Conservation (phyloP, 192 early-diverging fungal genomes). For the Dimargaris xerosporica region DNA sequence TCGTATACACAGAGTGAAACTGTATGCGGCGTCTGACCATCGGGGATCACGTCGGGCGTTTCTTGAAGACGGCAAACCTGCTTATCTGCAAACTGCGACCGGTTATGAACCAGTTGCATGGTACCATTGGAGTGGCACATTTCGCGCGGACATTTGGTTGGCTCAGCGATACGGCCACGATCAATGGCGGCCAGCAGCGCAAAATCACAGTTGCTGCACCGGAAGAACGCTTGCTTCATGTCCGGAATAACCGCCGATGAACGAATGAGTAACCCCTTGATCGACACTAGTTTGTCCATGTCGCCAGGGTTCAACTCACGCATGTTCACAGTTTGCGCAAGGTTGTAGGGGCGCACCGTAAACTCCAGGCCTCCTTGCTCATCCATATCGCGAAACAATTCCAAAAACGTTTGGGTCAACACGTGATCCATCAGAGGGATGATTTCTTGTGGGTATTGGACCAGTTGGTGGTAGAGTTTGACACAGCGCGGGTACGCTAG, state of each 20-base stretch:
- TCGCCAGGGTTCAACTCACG: conserved; percentile 91
- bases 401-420: conserved; percentile 53
- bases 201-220: conserved; percentile 79
- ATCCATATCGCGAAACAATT: conserved; percentile 47
- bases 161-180: conserved; percentile 78
- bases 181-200: conserved; percentile 62
- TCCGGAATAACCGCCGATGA: conserved; percentile 87
- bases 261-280: conserved; percentile 89
- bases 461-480: conserved; percentile 72
- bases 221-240: conserved; percentile 87
- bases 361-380: conserved; percentile 35
- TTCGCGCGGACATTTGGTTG: conserved; percentile 62
- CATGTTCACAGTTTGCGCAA: conserved; percentile 65
- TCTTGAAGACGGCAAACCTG: conserved; percentile 90
- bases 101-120: conserved; percentile 85
- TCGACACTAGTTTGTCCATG: conserved; percentile 89
- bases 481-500: conserved; percentile 34
- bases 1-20: conserved; percentile 84
- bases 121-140: conserved; percentile 66
- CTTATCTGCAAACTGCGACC: conserved; percentile 85
- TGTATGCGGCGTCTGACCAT: conserved; percentile 96
- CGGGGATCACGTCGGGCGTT: conserved; percentile 84
- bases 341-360: conserved; percentile 76
- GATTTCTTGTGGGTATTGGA: conserved; percentile 92
- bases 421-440: conserved; percentile 87